A percentile compares a stretch with the other conserved stretches of the same genome.
Evolutionary conservation across 768 basidiomycete species (phyloP).

Genomic region (Astraeus odoratus): DNA sequence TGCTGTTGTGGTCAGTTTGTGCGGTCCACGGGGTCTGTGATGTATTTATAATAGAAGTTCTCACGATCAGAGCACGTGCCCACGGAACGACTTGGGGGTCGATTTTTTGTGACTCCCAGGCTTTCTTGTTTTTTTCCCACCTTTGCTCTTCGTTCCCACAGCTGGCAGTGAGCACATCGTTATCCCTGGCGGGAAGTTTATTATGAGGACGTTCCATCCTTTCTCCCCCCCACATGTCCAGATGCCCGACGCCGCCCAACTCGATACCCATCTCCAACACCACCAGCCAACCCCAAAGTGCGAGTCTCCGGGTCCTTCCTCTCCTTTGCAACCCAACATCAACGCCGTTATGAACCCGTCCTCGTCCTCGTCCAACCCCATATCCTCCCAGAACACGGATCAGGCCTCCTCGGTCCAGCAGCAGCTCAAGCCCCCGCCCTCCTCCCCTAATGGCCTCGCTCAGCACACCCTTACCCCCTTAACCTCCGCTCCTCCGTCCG

Average conservation of each 20-base stretch:
- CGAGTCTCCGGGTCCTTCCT: slow-evolving; percentile 46
- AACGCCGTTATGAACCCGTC: slow-evolving; percentile 31
- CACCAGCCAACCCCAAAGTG: slow-evolving; percentile 24
- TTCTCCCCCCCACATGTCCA: slow-evolving; percentile 35
- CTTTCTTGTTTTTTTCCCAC: slow-evolving; percentile 37
- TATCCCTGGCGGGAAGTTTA: slow-evolving; percentile 35
- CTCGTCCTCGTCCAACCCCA: slow-evolving; percentile 19
- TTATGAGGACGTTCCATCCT: slow-evolving; percentile 39
- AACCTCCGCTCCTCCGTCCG: slow-evolving; percentile 23
- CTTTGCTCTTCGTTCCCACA: slow-evolving; percentile 40
- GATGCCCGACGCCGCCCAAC: slow-evolving; percentile 34
- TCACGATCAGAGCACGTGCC: slow-evolving; percentile 20
- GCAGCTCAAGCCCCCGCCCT: slow-evolving; percentile 15
- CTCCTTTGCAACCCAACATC: slow-evolving; percentile 33
- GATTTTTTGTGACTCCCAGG: slow-evolving; percentile 22
- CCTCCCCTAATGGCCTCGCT: slow-evolving; percentile 20
- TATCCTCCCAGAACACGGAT: slow-evolving; percentile 27
- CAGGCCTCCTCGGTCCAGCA: too few species aligned
- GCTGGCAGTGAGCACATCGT: slow-evolving; percentile 30
- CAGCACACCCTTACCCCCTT: slow-evolving; percentile 25
- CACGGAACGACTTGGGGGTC: too few species aligned
- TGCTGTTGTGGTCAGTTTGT: neutral
- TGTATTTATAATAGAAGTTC: slow-evolving; percentile 19
- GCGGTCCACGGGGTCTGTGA: slow-evolving; percentile 9
- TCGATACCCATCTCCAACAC: slow-evolving; percentile 26